A percentile compares a stretch with the other conserved stretches of the same genome.
Evolutionary conservation across 495 filamentous ascomycete genomes (phyloP).

Genomic region (Neurospora sp.): DNA sequence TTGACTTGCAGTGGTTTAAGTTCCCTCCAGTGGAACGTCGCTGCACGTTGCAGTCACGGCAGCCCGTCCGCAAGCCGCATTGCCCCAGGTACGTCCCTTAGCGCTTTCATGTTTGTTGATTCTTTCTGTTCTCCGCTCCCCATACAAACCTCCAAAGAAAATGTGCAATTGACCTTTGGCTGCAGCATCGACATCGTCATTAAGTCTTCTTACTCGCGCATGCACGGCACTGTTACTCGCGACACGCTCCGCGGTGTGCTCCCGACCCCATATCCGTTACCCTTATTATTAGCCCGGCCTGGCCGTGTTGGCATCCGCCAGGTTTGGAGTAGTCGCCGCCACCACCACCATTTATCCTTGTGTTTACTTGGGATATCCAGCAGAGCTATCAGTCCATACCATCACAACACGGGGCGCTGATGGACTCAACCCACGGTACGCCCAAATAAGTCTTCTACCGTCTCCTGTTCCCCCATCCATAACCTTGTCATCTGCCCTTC

Average conservation of each 20-base stretch:
- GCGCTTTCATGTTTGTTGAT: slow-evolving; percentile 25
- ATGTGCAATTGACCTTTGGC: slow-evolving; percentile 12
- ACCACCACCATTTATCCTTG: background rate
- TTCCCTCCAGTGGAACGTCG: background rate
- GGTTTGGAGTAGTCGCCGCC: slow-evolving; percentile 1
- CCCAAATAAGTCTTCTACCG: background rate
- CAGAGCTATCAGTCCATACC: background rate
- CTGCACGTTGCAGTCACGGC: background rate
- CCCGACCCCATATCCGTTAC: background rate
- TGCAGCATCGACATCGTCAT: background rate
- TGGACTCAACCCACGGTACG: slow-evolving; percentile 28
- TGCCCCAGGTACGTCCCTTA: slow-evolving; percentile 18
- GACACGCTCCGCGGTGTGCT: background rate
- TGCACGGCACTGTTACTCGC: slow-evolving; percentile 1
- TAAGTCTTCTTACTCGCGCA: slow-evolving; percentile 2
- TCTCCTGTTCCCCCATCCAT: background rate
- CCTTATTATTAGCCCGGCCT: background rate
- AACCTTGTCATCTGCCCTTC: background rate
- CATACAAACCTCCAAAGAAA: slow-evolving; percentile 8
- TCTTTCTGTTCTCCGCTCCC: slow-evolving; percentile 19
- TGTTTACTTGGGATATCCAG: background rate
- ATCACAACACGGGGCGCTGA: slow-evolving; percentile 8
- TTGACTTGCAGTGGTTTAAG: background rate
- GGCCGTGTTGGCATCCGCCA: background rate
- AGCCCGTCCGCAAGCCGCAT: slow-evolving; percentile 9